Evolutionary conservation across 2,329 filamentous ascomycete species (phyloP), one percentile per base, ranked within the genome.

Genomic region (Clathrospora elynae): DNA sequence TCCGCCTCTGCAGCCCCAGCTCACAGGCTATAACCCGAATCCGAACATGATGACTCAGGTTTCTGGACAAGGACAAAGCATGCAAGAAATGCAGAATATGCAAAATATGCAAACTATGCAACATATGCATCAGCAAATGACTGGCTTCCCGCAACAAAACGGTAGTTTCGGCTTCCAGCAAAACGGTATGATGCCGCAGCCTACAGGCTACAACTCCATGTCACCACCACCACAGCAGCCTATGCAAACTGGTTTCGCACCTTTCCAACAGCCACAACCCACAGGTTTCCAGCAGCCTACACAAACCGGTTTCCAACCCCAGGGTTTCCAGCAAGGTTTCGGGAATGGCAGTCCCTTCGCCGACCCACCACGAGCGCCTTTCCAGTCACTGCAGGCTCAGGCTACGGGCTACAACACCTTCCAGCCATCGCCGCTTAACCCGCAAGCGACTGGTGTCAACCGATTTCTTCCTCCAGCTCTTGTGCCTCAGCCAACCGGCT

Each of bases 1-100:
- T 26, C 67, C 88, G 35, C 84, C 88, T 11, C 72, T 96, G 55
- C 86, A 91, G 66, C 84, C 90, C 37, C 92, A 96, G 66, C 81
- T 91, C 70, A 96, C 93, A 4, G 90, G 92, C 6, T 77, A 81
- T 39, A 68, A 67, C 22, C 72, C 70, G 49, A 68, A 67, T 22
- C 72, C 70, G 49, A 71, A 79, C 39, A 78, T 81, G 52, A 81
- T 83, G 61, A 74, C 74, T 8, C 83, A 83, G 51, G 76, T 88
- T 42, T 80, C 82, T 3, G 88, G 90, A 9, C 88, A 42, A 11
- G 41, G 24, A n/a, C 42, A 29, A 26, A 32, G 26, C 23, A 46
- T 46, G 45, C 35, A 40, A 28, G 32, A 36, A 6, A 11, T 6
- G 7, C 22, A 92, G 68, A 92, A 85, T 66, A 67, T 95, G 56